These are phyloP conservation scores for Golovinomyces cichoracearum DNA, from an alignment of 2,329 filamentous ascomycete genomes.

Conservation along the genomic window DNA sequence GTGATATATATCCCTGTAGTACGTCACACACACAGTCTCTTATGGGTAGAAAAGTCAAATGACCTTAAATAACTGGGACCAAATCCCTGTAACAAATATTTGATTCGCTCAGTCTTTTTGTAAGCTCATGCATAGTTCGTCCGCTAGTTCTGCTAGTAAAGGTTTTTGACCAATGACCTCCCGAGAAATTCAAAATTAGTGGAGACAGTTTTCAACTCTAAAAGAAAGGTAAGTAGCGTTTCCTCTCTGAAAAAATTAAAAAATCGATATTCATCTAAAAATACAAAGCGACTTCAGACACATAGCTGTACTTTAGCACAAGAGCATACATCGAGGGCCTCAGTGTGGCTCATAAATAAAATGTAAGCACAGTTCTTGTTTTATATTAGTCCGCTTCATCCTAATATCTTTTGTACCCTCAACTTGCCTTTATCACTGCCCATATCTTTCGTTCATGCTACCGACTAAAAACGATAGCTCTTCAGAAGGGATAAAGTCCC, in stretches of 20 bases:
- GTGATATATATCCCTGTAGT: not conserved
- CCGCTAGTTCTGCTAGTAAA: not conserved
- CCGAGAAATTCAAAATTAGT: not conserved
- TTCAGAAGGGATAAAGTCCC: not conserved
- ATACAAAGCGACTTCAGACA: not conserved
- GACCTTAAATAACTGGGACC: not conserved
- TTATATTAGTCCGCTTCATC: not conserved
- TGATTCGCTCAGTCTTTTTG: not conserved
- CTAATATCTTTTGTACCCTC: not conserved
- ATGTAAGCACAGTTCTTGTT: too few species aligned
- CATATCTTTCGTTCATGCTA: not conserved
- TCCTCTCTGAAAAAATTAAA: not conserved
- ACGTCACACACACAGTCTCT: not conserved
- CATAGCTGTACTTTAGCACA: not conserved
- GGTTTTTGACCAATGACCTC: not conserved
- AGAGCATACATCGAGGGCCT: not conserved
- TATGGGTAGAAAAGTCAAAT: not conserved
- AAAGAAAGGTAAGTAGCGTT: not conserved
- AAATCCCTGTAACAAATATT: not conserved
- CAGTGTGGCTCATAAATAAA: not conserved
- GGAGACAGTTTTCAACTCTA: not conserved
- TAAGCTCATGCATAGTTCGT: not conserved
- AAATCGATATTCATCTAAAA: not conserved
- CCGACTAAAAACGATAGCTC: not conserved
- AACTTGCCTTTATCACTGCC: not conserved